Conservation (phyloP, 2,329 filamentous ascomycete genomes). For the Fusarium decemcellulare region DNA sequence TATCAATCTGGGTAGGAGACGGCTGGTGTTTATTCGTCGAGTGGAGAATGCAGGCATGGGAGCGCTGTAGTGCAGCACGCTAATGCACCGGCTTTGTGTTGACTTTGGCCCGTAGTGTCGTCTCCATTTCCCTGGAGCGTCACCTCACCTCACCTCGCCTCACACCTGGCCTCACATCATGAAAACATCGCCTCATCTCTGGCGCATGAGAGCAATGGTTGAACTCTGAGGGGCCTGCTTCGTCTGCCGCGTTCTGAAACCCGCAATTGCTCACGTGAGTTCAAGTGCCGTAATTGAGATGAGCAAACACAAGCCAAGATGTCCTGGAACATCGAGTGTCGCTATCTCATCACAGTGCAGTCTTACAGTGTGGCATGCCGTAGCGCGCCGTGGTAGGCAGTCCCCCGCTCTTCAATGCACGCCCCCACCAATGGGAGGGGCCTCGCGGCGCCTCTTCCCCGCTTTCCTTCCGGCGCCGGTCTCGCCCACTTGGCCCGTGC, state of each 20-base stretch:
- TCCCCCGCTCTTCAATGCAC: slow-evolving; percentile 37
- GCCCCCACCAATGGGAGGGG: slow-evolving; percentile 32
- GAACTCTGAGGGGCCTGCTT: not conserved
- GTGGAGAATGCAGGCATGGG: slow-evolving; percentile 25
- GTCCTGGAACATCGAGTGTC: not conserved
- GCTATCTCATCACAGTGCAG: slow-evolving; percentile 5
- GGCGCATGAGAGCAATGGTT: not conserved
- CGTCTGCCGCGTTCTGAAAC: not conserved
- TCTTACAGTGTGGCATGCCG: slow-evolving; percentile 21
- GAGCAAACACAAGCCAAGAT: not conserved
- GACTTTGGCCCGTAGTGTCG: slow-evolving; percentile 29
- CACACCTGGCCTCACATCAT: slow-evolving; percentile 31
- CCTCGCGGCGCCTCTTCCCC: slow-evolving; percentile 36
- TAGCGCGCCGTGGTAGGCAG: slow-evolving; percentile 33
- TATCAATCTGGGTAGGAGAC: slow-evolving; percentile 6
- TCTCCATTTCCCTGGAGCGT: slow-evolving; percentile 23
- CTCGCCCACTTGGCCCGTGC: slow-evolving; percentile 35
- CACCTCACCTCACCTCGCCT: slow-evolving; percentile 33
- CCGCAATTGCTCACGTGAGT: slow-evolving; percentile 8
- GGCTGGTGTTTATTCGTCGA: slow-evolving; percentile 19
- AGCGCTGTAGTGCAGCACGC: slow-evolving; percentile 32
- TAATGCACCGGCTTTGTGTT: slow-evolving; percentile 45
- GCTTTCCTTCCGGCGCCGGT: slow-evolving; percentile 25
- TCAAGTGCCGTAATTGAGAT: slow-evolving; percentile 5
- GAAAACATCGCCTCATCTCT: slow-evolving; percentile 22